A percentile compares a stretch with the other conserved stretches of the same genome.
Conservation (phyloP, 495 filamentous ascomycete species). For the Talaromyces ruber region DNA sequence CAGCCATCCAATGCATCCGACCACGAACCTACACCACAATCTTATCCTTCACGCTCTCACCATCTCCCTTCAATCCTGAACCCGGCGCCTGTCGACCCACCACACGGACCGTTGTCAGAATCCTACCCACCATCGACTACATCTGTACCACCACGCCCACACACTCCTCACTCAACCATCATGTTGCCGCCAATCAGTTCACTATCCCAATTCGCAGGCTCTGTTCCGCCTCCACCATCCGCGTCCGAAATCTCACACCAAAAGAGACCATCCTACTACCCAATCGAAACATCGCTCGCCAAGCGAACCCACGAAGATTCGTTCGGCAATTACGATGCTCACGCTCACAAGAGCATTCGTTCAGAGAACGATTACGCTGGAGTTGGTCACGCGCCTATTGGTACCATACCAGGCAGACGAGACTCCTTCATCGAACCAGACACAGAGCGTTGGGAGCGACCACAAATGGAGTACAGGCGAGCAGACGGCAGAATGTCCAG, state of each 20-base stretch:
- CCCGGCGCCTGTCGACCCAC: slow-evolving; percentile 16
- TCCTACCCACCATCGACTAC: slow-evolving; percentile 9
- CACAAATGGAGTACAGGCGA: slow-evolving; percentile 8
- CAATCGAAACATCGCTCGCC: slow-evolving; percentile 18
- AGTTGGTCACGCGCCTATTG: neutral
- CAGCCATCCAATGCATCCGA: slow-evolving; percentile 26
- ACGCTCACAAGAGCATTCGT: slow-evolving; percentile 43
- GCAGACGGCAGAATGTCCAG: slow-evolving; percentile 7
- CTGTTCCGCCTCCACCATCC: neutral
- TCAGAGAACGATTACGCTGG: slow-evolving; percentile 20
- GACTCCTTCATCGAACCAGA: neutral
- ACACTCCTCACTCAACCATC: slow-evolving; percentile 14
- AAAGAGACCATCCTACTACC: slow-evolving; percentile 16
- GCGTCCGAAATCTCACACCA: neutral
- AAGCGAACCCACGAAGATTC: slow-evolving; percentile 36
- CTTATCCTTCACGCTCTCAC: slow-evolving; percentile 21
- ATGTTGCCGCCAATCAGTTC: slow-evolving; percentile 10
- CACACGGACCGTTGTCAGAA: slow-evolving; percentile 21
- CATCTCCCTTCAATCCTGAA: slow-evolving; percentile 18
- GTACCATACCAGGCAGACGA: neutral
- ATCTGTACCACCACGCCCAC: slow-evolving; percentile 11
- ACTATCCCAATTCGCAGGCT: neutral
- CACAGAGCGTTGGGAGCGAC: neutral
- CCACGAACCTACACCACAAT: slow-evolving; percentile 21
- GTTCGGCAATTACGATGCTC: slow-evolving; percentile 30